Evolutionary conservation across 768 basidiomycete species (phyloP), one percentile per base, ranked within the genome.

Genomic region (Boletellus ananas): DNA sequence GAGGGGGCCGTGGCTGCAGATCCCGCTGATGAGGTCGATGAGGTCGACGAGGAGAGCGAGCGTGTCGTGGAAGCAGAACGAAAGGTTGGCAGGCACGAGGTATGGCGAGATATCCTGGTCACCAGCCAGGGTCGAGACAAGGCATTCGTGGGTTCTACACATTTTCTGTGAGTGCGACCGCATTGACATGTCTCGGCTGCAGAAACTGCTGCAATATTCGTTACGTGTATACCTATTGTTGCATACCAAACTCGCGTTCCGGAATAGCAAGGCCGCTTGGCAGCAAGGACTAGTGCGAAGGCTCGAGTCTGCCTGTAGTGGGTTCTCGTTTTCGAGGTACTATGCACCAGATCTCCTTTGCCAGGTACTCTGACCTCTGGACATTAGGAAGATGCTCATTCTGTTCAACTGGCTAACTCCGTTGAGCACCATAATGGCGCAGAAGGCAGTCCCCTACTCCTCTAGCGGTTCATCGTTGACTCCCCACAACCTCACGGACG

Each of bases 151-250:
- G 61, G 87, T 78, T 35, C 38, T 40, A 33, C 39, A 41, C 40
- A 18, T 27, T 27, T 1, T 41, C 21, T 39, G 38, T 31, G 16
- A 34, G 21, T 27, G 29, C 35, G 25, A 4, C 12, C 7, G 21
- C 25, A 37, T 29, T 54, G 45, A 60, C 43, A 33, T 43, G 14
- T 34, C 31, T 5, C 7, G 39, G 23, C 34, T 35, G 43, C 56
- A 92, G 90, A 93, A 93, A 90, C 60, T 91, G 48, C 81, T 93
- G 49, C 90, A 93, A 73, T 93, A 92, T 65, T 78, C 85, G 20
- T 79, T 93, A 54, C 80, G 81, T 41, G 70, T 90, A 44, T 88
- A 84, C 65, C 74, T 92, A 33, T 64, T 87, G 29, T 80, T 89
- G 64, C 90, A 93, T 62, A 68, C 70, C 45, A 74, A 79, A 3